A percentile compares a stretch with the other conserved stretches of the same genome.
These are phyloP conservation scores for Rhizophagus sp. DNA, from an alignment of 192 early-diverging fungal genomes.

Conservation along the genomic window DNA sequence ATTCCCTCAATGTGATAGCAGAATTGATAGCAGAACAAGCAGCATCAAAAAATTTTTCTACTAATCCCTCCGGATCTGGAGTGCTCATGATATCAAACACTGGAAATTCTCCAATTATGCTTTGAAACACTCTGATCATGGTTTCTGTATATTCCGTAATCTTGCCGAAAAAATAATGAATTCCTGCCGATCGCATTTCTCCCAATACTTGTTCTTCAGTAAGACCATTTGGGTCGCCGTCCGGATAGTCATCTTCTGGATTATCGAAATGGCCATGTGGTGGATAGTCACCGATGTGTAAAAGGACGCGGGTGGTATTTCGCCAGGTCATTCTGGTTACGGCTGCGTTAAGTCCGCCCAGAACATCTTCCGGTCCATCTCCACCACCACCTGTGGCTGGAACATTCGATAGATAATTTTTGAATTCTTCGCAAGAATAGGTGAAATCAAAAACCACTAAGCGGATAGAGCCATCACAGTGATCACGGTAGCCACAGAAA, in stretches of 20 bases:
- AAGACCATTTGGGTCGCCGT: slow-evolving; percentile 31
- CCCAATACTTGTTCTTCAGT: slow-evolving; percentile 22
- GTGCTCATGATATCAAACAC: background rate
- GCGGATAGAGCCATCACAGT: background rate
- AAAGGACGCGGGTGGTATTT: slow-evolving; percentile 5
- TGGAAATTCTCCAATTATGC: background rate
- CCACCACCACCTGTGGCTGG: background rate
- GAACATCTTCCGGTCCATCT: slow-evolving; percentile 1
- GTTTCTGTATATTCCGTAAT: slow-evolving; percentile 14
- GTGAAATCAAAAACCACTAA: background rate
- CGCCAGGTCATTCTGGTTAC: slow-evolving; percentile 10
- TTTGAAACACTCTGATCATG: background rate
- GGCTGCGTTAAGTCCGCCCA: slow-evolving; percentile 29
- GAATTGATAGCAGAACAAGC: background rate
- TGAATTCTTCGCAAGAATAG: background rate
- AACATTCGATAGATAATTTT: background rate
- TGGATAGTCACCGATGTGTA: slow-evolving; percentile 30
- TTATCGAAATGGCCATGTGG: slow-evolving; percentile 26
- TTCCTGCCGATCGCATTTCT: background rate
- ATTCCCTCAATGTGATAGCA: background rate
- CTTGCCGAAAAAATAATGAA: slow-evolving; percentile 30
- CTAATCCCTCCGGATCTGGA: background rate
- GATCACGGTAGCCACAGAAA: slow-evolving; percentile 31
- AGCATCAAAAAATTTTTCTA: background rate
- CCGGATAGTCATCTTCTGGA: slow-evolving; percentile 14